Percentiles rank a stretch among this genome's conserved stretches.
Conservation (phyloP, 441 rosid species). For the Hura crepitans region DNA sequence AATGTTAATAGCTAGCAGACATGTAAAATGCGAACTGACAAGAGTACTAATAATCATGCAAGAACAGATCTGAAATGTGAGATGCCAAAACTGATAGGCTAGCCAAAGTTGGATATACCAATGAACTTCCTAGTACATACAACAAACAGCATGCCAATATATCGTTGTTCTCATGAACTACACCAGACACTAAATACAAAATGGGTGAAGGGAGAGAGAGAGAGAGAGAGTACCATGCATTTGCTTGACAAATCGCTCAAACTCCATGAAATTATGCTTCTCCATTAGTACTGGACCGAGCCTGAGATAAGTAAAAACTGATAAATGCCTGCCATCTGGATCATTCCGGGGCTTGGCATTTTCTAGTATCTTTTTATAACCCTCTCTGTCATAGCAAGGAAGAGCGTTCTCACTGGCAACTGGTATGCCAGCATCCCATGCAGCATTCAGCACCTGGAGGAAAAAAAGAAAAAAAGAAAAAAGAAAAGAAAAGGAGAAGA, state of each 20-base stretch:
- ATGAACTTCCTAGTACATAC: background rate
- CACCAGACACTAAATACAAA: slow-evolving; percentile 1
- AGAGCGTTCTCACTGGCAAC: slow-evolving; percentile 74
- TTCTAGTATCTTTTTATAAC: slow-evolving; percentile 71
- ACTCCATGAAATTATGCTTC: slow-evolving; percentile 62
- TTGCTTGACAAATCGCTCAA: slow-evolving; percentile 67
- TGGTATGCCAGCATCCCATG: slow-evolving; percentile 70
- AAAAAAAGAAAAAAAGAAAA: too few relatives aligned
- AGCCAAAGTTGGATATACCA: background rate
- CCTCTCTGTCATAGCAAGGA: slow-evolving; percentile 71
- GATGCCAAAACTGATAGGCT: background rate
- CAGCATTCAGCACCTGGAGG: slow-evolving; percentile 81
- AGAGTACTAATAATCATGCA: background rate
- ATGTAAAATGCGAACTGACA: background rate
- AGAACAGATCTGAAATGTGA: background rate
- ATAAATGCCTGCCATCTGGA: slow-evolving; percentile 77
- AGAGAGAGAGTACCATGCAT: slow-evolving; percentile 62
- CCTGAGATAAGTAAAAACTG: slow-evolving; percentile 77
- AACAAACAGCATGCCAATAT: background rate
- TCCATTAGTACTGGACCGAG: slow-evolving; percentile 67
- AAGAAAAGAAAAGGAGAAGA: background rate
- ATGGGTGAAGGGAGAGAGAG: background rate
- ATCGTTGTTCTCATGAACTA: background rate
- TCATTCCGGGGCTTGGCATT: slow-evolving; percentile 62
- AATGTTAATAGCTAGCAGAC: background rate